A percentile compares a stretch with the other conserved stretches of the same genome.
Conservation (phyloP, 202 grass and related monocot species). For the Dendrocalamus latiflorus region DNA sequence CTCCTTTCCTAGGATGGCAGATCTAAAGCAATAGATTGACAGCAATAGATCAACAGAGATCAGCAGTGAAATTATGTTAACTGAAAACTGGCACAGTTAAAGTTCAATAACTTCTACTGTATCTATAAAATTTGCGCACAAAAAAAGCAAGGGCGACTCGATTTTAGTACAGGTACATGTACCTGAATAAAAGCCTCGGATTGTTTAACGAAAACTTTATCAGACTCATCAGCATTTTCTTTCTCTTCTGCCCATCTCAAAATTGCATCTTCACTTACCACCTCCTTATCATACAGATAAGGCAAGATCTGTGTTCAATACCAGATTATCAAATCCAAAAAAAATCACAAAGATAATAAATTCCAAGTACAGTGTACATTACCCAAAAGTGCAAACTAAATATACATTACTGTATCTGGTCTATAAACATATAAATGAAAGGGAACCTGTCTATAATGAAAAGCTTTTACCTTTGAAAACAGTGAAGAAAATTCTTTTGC, state of each 20-base stretch:
- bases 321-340: constrained; percentile 11
- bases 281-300: constrained; percentile 61
- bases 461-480: constrained; percentile 52
- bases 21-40: background rate
- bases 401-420: background rate
- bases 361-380: background rate
- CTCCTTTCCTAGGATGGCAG: background rate
- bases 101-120: background rate
- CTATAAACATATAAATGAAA: background rate
- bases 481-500: constrained; percentile 63
- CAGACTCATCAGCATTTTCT: constrained; percentile 66
- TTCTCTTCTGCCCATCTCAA: constrained; percentile 88
- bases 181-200: constrained; percentile 80
- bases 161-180: background rate
- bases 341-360: background rate
- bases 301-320: constrained; percentile 55
- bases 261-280: constrained; percentile 82
- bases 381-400: constrained; percentile 1
- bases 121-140: background rate
- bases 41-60: too few relatives aligned
- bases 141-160: background rate
- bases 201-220: constrained; percentile 88
- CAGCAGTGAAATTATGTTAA: background rate
- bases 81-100: background rate
- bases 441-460: background rate